Conservation (phyloP, 2,329 filamentous ascomycete genomes). For the Sporothrix inflata region DNA sequence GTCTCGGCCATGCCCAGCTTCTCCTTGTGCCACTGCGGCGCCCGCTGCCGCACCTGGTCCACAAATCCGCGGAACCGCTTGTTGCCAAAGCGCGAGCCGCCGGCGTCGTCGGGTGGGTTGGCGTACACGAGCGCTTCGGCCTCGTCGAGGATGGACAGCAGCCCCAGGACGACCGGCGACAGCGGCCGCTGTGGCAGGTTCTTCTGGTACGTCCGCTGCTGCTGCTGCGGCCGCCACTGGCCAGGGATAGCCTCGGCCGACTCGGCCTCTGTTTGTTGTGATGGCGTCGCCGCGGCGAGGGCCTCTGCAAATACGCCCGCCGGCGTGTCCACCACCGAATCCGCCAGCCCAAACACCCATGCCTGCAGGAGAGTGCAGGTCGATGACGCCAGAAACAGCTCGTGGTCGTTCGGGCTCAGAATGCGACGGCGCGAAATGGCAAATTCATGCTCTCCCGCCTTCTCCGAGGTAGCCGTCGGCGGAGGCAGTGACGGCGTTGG, state of each 20-base stretch:
- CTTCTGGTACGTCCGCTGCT: slow-evolving; percentile 28
- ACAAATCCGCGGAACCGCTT: slow-evolving; percentile 85
- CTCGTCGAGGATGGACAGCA: slow-evolving; percentile 71
- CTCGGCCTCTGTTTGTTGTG: neutral
- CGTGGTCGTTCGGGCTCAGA: slow-evolving; percentile 77
- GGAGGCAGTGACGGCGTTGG: slow-evolving; percentile 73
- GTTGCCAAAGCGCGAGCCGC: slow-evolving; percentile 91
- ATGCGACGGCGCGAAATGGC: slow-evolving; percentile 75
- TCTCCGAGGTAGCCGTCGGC: slow-evolving; percentile 60
- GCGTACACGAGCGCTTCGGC: slow-evolving; percentile 67
- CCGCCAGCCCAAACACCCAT: slow-evolving; percentile 85
- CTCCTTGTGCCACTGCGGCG: slow-evolving; percentile 62
- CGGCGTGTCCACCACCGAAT: slow-evolving; percentile 71
- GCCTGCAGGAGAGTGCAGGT: slow-evolving; percentile 76
- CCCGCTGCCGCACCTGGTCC: slow-evolving; percentile 64
- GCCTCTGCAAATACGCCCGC: slow-evolving; percentile 40
- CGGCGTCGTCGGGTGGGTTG: slow-evolving; percentile 81
- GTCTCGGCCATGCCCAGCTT: slow-evolving; percentile 55
- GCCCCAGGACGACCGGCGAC: slow-evolving; percentile 64
- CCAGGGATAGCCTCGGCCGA: neutral
- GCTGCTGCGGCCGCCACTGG: slow-evolving; percentile 24
- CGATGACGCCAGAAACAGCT: slow-evolving; percentile 76
- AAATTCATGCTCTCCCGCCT: slow-evolving; percentile 54
- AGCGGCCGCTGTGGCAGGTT: slow-evolving; percentile 47
- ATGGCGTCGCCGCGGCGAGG: neutral